Conservation (phyloP, 805 yeast species). For the Sugiyamaella qingdaonensis region DNA sequence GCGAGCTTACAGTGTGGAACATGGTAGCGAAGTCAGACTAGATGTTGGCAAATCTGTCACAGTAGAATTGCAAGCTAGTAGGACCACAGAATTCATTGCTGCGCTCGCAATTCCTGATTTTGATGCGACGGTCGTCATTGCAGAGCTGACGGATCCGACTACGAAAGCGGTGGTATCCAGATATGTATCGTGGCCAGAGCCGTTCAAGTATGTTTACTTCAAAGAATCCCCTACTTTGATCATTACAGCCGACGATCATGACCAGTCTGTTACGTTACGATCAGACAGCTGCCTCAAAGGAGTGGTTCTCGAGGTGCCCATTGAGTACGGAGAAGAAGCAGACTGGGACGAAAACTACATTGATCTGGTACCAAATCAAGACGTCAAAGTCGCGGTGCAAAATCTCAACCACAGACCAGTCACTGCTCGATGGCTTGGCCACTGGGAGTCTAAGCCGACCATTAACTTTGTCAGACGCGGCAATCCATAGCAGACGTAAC, state of each 20-base stretch:
- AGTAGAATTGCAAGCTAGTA: not conserved
- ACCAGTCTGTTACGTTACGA: not conserved
- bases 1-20: constrained; percentile 3
- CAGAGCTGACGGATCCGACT: constrained; percentile 12
- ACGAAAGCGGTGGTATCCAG: constrained; percentile 27
- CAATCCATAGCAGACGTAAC: not conserved
- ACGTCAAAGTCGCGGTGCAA: not conserved
- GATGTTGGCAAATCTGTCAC: not conserved
- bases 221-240: constrained; percentile 17
- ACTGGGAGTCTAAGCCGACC: constrained; percentile 1
- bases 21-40: not conserved
- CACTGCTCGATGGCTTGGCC: not conserved
- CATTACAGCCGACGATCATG: not conserved
- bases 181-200: constrained; percentile 48
- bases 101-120: not conserved
- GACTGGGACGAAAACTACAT: constrained; percentile 9
- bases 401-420: constrained; percentile 1
- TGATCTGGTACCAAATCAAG: constrained; percentile 8
- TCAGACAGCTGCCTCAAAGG: constrained; percentile 10
- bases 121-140: not conserved
- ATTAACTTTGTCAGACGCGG: not conserved
- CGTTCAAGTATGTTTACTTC: constrained; percentile 38
- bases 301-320: constrained; percentile 5
- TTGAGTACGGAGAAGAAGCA: constrained; percentile 9
- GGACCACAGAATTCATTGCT: not conserved